Conservation (phyloP, 805 yeast genomes). For the Nakazawaea holstii region DNA sequence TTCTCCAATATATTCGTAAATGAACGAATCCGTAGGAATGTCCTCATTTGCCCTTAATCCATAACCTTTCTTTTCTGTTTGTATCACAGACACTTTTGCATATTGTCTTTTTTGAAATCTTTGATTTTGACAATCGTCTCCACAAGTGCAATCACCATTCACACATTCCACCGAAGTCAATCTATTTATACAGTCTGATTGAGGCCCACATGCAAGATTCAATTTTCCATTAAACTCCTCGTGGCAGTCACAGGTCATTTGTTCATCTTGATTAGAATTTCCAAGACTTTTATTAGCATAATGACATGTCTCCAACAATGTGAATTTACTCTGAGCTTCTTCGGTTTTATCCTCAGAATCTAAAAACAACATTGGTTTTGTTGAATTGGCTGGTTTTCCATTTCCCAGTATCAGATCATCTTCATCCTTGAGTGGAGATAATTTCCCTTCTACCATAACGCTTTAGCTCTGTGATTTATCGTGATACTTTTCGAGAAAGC, state of each 20-base stretch:
- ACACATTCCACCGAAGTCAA: constrained; percentile 90
- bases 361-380: constrained; percentile 21
- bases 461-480: too few relatives aligned
- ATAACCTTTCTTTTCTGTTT: constrained; percentile 81
- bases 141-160: constrained; percentile 66
- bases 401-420: not conserved
- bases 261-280: constrained; percentile 62
- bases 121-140: constrained; percentile 77
- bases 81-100: constrained; percentile 74
- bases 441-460: not conserved
- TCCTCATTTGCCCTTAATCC: constrained; percentile 72
- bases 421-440: not conserved
- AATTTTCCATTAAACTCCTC: constrained; percentile 36
- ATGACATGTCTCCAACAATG: constrained; percentile 48
- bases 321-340: constrained; percentile 63
- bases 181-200: constrained; percentile 87
- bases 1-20: constrained; percentile 93
- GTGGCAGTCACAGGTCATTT: constrained; percentile 87
- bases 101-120: constrained; percentile 76
- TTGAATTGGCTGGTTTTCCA: not conserved
- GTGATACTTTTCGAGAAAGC: too few relatives aligned
- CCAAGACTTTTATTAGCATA: constrained; percentile 64
- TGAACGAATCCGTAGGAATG: constrained; percentile 60
- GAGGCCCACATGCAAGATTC: constrained; percentile 73
- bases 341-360: constrained; percentile 53